Percentiles rank a stretch among this genome's conserved stretches.
Evolutionary conservation across 2,329 filamentous ascomycete genomes (phyloP).

Genomic region (Verticillium nubilum): DNA sequence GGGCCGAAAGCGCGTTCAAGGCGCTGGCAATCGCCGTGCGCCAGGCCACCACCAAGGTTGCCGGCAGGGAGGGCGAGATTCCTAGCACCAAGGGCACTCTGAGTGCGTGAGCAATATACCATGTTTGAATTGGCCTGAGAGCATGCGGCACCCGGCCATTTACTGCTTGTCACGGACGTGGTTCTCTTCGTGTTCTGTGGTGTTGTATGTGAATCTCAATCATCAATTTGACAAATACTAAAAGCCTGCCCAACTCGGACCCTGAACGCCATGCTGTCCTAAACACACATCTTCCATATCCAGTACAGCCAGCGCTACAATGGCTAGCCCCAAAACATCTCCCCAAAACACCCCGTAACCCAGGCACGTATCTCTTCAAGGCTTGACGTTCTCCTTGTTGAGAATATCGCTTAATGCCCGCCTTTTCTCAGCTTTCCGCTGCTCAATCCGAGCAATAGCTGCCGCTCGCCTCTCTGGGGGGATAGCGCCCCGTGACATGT

Average conservation of each 20-base stretch:
- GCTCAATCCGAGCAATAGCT: constrained; percentile 49
- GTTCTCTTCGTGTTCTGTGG: constrained; percentile 1
- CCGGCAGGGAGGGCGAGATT: constrained; percentile 83
- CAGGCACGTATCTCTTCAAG: neutral
- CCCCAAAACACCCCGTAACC: neutral
- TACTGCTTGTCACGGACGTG: neutral
- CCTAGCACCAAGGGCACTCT: constrained; percentile 95
- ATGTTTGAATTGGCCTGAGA: neutral
- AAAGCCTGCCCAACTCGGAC: constrained; percentile 1
- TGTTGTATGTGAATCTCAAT: constrained; percentile 1
- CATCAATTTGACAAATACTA: constrained; percentile 3
- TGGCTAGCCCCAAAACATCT: constrained; percentile 3
- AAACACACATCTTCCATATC: constrained; percentile 6
- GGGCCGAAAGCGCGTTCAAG: constrained; percentile 96
- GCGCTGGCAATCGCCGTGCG: constrained; percentile 83
- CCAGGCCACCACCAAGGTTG: constrained; percentile 67
- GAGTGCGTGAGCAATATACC: constrained; percentile 38
- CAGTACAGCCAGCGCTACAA: constrained; percentile 2
- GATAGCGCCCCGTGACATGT: constrained; percentile 36
- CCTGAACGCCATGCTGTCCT: constrained; percentile 14
- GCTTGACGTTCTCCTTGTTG: constrained; percentile 48
- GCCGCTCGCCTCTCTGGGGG: constrained; percentile 47
- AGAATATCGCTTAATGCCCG: constrained; percentile 23
- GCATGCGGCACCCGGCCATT: neutral
- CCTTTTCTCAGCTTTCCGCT: constrained; percentile 46